These are phyloP conservation scores for Lunularia cruciata DNA, from an alignment of 225 moss, liverwort and hornwort genomes.

Conservation along the genomic window DNA sequence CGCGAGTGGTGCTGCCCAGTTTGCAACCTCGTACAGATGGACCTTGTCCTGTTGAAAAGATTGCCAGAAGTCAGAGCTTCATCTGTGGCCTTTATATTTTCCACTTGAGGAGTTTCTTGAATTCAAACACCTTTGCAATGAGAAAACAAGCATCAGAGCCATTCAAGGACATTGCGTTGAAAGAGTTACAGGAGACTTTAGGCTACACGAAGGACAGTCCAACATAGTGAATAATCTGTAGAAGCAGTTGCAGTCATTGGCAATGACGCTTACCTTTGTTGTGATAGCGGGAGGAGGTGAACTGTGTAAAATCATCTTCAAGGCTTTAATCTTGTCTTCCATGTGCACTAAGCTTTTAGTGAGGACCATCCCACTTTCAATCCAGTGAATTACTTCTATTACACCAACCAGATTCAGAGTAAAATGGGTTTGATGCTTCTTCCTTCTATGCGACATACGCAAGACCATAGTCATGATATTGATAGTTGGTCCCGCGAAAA, in stretches of 20 bases:
- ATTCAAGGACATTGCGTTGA: no score
- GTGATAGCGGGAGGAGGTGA: conserved; percentile 64
- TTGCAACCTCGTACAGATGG: conserved; percentile 53
- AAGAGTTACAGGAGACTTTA: no score
- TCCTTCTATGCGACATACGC: conserved; percentile 69
- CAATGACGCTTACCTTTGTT: conserved; percentile 51
- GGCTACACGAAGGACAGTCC: neutral
- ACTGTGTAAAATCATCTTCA: conserved; percentile 71
- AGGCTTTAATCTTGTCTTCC: conserved; percentile 43
- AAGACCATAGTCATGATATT: conserved; percentile 61
- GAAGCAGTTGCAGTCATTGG: neutral
- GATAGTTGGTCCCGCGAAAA: conserved; percentile 64
- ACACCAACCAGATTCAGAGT: conserved; percentile 58
- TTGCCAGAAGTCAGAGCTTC: no score
- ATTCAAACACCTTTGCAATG: no score
- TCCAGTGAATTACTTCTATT: conserved; percentile 62
- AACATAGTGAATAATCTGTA: neutral
- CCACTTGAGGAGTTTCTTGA: no score
- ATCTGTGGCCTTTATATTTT: no score
- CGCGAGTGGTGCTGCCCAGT: conserved; percentile 71
- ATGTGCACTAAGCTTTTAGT: neutral
- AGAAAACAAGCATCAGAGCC: neutral
- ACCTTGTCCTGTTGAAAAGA: conserved; percentile 67
- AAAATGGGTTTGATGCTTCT: conserved; percentile 71
- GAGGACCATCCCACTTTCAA: conserved; percentile 30